Base-by-base conservation (phyloP, 306 rosid species). In the Hippophae rhamnoides region DNA sequence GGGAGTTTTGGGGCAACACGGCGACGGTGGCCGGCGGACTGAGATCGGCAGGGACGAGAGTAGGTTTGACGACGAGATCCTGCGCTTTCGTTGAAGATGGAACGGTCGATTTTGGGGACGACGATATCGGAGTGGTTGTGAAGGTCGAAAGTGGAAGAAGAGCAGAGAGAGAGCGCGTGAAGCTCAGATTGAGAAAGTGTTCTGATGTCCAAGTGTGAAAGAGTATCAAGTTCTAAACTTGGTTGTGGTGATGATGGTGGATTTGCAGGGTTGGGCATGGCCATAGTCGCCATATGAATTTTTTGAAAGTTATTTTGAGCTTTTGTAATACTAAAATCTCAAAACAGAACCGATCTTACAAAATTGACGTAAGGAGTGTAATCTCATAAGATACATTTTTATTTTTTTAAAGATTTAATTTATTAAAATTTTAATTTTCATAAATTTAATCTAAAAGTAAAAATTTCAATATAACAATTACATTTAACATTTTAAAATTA, bases 31-130 rank as follows among this genome's bases (percentile, higher is more conserved):
- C 67, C 57, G 25, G 81, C 69, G 12, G 78, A 79, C 41, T 62
- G 82, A 26, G 75, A 64, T 13, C 63, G 67, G 58, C 72, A 75
- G 13, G 79, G 78, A 3, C 83, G 69, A 9, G 90, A 83, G 75
- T 81, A 89, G 50, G 94, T 83, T 72, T 89, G 96, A 7, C 94
- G 94, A 58, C 82, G 89, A 23, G 96, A 75, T 0, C 96, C 95
- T 3, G 89, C 80, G 67, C 90, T 85, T 67, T 89, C 89, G 64
- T 89, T 85, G 79, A 89, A 89, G 52, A 67, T 45, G 0, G 90
- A 48, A 2, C 79, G 94, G 65, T 89, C 96, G 71, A 85, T 76
- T 69, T 71, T 75, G 64, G 94, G 94, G 43, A 67, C 61, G 43
- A 81, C 64, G 51, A 80, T 54, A 43, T 74, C 25, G 58, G 63